Base-by-base conservation (phyloP, 495 filamentous ascomycete genomes). In the Penicillium cosmopolitanum region DNA sequence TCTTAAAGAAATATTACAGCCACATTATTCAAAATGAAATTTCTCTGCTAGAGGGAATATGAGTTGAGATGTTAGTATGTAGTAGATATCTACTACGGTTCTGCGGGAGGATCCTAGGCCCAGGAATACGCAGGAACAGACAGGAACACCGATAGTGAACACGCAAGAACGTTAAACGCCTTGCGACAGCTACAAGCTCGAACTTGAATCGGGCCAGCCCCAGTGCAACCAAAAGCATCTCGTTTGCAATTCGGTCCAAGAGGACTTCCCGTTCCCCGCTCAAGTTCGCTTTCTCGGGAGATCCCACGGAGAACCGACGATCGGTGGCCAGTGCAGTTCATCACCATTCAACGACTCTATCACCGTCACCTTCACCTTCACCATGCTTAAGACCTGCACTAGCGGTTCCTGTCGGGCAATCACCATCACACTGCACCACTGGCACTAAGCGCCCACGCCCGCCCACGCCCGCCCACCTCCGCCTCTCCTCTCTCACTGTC, bases 341-440 rank as follows among this genome's bases (percentile, higher is more conserved):
- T 38, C 36, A 38, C 36, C 36, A 44, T 44, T 31, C 28, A 31
- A 9, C 28, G 28, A 31, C 28, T 31, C 28, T 31, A 31, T 31
- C 28, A 31, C 28, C 36, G 1, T 38, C 36, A 38, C 36, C 36
- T 18, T 44, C 42, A 44, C 42, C 42, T 21, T 44, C 42, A 44
- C 42, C 42, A 44, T 44, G 42, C 42, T 44, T 44, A 44, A 44
- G 42, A 44, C 42, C 42, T 9, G 42, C 42, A 44, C 12, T 44
- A 44, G 36, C 36, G 15, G 36, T 46, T 46, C 16, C 16, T 46
- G 42, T n/a, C 16, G 16, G 42, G 42, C 15, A 12, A 48, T 23
- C 46, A 48, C 46, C 46, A 48, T 48, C 46, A 48, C 46, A 48
- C 46, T 15, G 19, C 46, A 48, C 23, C 46, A 25, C 43, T 46